Percentiles rank a stretch among this genome's conserved stretches.
Conservation (phyloP, 73 alveolate genomes). For the Tetrahymena thermophila region DNA sequence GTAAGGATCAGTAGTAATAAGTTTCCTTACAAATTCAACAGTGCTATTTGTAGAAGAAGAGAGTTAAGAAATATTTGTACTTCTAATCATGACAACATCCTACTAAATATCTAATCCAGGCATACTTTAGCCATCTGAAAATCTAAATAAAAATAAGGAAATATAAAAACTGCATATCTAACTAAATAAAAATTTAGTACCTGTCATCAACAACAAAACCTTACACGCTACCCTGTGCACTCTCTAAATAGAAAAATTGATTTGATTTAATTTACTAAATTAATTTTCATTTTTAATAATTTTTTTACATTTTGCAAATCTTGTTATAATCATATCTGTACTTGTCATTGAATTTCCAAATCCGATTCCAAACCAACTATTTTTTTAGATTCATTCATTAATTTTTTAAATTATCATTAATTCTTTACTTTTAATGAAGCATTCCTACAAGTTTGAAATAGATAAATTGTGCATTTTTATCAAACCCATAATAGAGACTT, state of each 20-base stretch:
- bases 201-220: not conserved
- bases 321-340: not conserved
- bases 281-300: not conserved
- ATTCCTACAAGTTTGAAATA: not conserved
- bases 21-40: not conserved
- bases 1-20: not conserved
- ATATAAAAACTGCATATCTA: not conserved
- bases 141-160: not conserved
- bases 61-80: not conserved
- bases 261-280: not conserved
- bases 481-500: not conserved
- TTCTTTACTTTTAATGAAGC: not conserved
- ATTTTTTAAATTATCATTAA: too few species aligned
- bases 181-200: not conserved
- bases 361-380: not conserved
- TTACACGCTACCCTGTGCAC: not conserved
- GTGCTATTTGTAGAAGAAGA: not conserved
- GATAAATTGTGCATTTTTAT: not conserved
- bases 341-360: not conserved
- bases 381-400: not conserved
- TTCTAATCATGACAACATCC: not conserved
- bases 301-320: not conserved
- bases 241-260: not conserved
- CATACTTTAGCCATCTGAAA: not conserved
- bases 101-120: not conserved